Base-by-base conservation (phyloP, 345 rosid species). In the Microthlaspi erraticum region DNA sequence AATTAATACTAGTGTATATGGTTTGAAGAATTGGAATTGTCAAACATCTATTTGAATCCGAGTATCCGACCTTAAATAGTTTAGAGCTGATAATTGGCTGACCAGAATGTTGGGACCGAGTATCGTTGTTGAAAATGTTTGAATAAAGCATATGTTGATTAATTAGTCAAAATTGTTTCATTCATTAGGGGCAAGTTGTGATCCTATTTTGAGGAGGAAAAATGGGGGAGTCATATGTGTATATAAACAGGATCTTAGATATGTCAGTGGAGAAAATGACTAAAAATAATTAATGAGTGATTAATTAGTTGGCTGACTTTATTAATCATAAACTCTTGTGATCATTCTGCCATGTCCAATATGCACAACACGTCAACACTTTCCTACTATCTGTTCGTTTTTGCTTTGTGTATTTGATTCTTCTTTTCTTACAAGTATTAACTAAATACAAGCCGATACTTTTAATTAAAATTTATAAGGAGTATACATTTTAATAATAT, bases 221-320 rank as follows among this genome's bases (percentile, higher is more conserved):
- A 36, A 36, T 61, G 31, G 31, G 53, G 53, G 62, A 44, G 43
- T 12, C n/a, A n/a, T n/a, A n/a, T n/a, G n/a, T n/a, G n/a, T 12
- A 34, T 60, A 52, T 19, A 55, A 20, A 20, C 23, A 20, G 23
- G 2, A 20, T 20, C 23, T 1, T 54, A 53, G 14, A 61, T 53
- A 46, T 56, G 71, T 36, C 37, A 51, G 37, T 73, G 59, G 42
- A 37, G 68, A 60, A 67, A 74, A 66, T 43, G 50, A 60, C 68
- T 60, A 26, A 49, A 59, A 67, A 12, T 1, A 64, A 65, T 34
- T 74, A 67, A 60, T 42, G 73, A 60, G 57, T 60, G 62, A 67
- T 67, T 74, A 43, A 67, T 74, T 67, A 43, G 56, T 66, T 52
- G 68, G 68, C 68, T 67, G 73, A 59, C 78, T 60, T 49, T 66